Conservation (phyloP, 345 rosid genomes). For the Pugionium cornutum region DNA sequence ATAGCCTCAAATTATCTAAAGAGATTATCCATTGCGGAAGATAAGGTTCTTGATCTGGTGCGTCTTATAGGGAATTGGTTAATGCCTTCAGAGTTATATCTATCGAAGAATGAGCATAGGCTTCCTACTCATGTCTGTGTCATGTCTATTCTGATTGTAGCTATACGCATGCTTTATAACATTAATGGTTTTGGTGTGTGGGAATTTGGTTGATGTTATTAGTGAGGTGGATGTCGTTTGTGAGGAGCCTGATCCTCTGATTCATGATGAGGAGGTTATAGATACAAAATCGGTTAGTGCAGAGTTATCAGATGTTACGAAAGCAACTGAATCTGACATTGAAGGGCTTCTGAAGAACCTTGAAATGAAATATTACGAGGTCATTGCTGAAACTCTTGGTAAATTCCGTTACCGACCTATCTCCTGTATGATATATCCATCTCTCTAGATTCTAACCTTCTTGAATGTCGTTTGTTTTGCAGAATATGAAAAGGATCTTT, state of each 20-base stretch:
- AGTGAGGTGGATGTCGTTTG: conserved; percentile 23
- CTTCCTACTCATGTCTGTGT: conserved; percentile 67
- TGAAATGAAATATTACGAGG: conserved; percentile 42
- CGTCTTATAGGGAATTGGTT: conserved; percentile 42
- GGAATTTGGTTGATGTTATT: conserved; percentile 44
- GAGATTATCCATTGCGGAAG: conserved; percentile 50
- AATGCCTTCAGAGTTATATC: conserved; percentile 72
- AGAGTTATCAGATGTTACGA: conserved; percentile 26
- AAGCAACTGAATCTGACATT: conserved; percentile 39
- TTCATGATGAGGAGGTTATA: conserved; percentile 27
- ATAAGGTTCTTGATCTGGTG: conserved; percentile 52
- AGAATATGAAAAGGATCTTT: conserved; percentile 52
- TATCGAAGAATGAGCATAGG: conserved; percentile 51
- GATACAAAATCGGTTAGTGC: conserved; percentile 22
- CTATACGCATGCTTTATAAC: conserved; percentile 55
- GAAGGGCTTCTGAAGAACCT: conserved; percentile 51
- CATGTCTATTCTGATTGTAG: conserved; percentile 64
- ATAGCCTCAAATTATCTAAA: conserved; percentile 61
- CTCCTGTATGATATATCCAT: neutral
- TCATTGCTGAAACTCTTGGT: conserved; percentile 19
- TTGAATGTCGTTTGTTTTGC: neutral
- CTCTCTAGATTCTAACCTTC: neutral
- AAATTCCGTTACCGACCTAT: neutral
- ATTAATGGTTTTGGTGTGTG: conserved; percentile 69
- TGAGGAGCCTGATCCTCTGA: conserved; percentile 26